A percentile compares a stretch with the other conserved stretches of the same genome.
Conservation (phyloP, 2,329 filamentous ascomycete genomes). For the Apiospora kogelbergensis region DNA sequence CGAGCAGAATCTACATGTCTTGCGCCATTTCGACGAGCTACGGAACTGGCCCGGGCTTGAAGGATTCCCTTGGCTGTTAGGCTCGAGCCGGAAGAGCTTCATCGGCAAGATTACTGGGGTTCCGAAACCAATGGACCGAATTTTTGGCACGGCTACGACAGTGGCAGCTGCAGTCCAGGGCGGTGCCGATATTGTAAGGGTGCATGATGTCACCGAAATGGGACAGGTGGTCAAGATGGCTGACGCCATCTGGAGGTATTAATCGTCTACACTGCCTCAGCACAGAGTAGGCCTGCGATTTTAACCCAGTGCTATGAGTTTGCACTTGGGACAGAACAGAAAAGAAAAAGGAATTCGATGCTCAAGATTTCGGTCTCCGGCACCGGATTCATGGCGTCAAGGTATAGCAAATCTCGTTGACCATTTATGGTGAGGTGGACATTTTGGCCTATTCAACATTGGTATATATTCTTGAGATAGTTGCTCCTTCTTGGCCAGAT, state of each 20-base stretch:
- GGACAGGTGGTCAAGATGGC: constrained; percentile 78
- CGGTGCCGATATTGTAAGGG: constrained; percentile 87
- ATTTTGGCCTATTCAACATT: not conserved
- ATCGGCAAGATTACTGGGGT: constrained; percentile 81
- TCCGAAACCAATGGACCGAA: constrained; percentile 65
- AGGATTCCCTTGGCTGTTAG: constrained; percentile 84
- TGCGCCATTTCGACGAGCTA: constrained; percentile 66
- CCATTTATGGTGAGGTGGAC: not conserved
- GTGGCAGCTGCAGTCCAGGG: constrained; percentile 83
- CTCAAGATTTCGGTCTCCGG: not conserved
- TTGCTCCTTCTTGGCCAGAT: not conserved
- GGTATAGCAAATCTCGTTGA: not conserved
- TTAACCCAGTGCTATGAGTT: not conserved
- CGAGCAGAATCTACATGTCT: constrained; percentile 77
- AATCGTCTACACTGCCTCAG: not conserved
- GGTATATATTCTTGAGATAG: not conserved
- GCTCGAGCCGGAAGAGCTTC: constrained; percentile 86
- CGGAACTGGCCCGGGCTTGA: constrained; percentile 63
- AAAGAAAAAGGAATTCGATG: too few relatives aligned
- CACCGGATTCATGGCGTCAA: not conserved
- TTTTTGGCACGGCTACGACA: constrained; percentile 85
- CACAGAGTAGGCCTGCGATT: not conserved
- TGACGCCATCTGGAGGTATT: constrained; percentile 82
- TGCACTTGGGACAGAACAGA: not conserved
- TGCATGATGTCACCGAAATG: constrained; percentile 92